Conservation (phyloP, 257 asterid species). For the Petunia secreta region DNA sequence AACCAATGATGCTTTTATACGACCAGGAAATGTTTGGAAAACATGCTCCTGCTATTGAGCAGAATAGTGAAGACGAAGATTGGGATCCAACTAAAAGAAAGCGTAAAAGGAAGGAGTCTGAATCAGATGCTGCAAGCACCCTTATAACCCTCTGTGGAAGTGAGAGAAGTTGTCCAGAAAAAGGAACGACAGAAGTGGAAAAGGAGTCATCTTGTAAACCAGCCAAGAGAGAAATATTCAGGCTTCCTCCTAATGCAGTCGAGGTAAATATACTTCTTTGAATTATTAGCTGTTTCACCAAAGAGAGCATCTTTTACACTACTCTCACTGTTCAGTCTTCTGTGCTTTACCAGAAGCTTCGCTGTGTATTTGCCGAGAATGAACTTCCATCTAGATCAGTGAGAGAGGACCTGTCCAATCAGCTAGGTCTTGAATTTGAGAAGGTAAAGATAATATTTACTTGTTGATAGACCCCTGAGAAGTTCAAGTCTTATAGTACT, state of each 20-base stretch:
- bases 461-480: slow-evolving; percentile 20
- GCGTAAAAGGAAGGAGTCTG: slow-evolving; percentile 72
- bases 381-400: slow-evolving; percentile 87
- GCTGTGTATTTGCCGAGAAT: slow-evolving; percentile 78
- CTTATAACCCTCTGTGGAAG: slow-evolving; percentile 56
- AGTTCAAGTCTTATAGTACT: slow-evolving; percentile 18
- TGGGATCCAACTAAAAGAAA: slow-evolving; percentile 88
- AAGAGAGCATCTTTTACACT: slow-evolving; percentile 14
- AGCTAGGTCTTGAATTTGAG: slow-evolving; percentile 76
- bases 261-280: slow-evolving; percentile 56
- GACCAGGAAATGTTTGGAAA: slow-evolving; percentile 92
- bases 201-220: slow-evolving; percentile 37
- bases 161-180: slow-evolving; percentile 44
- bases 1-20: background rate
- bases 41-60: slow-evolving; percentile 59
- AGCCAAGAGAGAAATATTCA: slow-evolving; percentile 63
- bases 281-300: slow-evolving; percentile 13
- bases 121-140: slow-evolving; percentile 69
- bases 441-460: slow-evolving; percentile 61
- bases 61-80: slow-evolving; percentile 93
- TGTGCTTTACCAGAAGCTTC: slow-evolving; percentile 73
- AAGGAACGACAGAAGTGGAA: slow-evolving; percentile 38
- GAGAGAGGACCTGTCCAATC: slow-evolving; percentile 69
- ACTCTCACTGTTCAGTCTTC: slow-evolving; percentile 34
- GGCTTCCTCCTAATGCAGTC: slow-evolving; percentile 76